Evolutionary conservation across 495 filamentous ascomycete species (phyloP).

Genomic region (Aspergillus homomorphus): DNA sequence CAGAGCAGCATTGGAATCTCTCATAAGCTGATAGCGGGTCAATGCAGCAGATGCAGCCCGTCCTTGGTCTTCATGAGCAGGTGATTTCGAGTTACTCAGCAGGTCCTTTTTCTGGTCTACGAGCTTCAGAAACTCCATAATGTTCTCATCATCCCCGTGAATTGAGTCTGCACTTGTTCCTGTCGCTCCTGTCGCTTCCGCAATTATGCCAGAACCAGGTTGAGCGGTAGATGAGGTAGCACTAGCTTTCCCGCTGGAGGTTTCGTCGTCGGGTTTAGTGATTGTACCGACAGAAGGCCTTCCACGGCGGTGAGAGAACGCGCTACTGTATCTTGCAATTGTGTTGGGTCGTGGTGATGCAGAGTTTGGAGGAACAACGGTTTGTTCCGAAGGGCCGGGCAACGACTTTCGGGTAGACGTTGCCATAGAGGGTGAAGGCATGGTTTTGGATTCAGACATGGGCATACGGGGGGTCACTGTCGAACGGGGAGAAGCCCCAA

Average conservation of each 20-base stretch:
- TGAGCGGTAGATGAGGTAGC: slow-evolving; percentile 76
- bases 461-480: slow-evolving; percentile 50
- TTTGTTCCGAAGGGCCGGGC: slow-evolving; percentile 53
- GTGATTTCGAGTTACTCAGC: slow-evolving; percentile 58
- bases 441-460: slow-evolving; percentile 60
- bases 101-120: slow-evolving; percentile 79
- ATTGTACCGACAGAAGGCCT: slow-evolving; percentile 70
- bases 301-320: slow-evolving; percentile 80
- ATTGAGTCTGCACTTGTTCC: slow-evolving; percentile 75
- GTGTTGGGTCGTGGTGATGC: slow-evolving; percentile 73
- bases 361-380: slow-evolving; percentile 57
- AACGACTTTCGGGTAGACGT: slow-evolving; percentile 39
- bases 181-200: slow-evolving; percentile 67
- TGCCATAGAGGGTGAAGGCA: slow-evolving; percentile 53
- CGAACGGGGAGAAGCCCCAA: slow-evolving; percentile 60
- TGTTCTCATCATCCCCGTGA: slow-evolving; percentile 84
- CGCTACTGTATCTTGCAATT: slow-evolving; percentile 70
- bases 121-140: slow-evolving; percentile 86
- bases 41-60: slow-evolving; percentile 60
- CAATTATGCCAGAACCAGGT: slow-evolving; percentile 78
- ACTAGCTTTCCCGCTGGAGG: slow-evolving; percentile 86
- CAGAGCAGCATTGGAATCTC: slow-evolving; percentile 78
- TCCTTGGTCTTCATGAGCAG: slow-evolving; percentile 54
- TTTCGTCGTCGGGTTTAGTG: slow-evolving; percentile 77
- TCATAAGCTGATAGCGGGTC: slow-evolving; percentile 75